Evolutionary conservation across 2,329 filamentous ascomycete species (phyloP), one percentile per base, ranked within the genome.

Genomic region (Aspergillus brunneoviolaceus): DNA sequence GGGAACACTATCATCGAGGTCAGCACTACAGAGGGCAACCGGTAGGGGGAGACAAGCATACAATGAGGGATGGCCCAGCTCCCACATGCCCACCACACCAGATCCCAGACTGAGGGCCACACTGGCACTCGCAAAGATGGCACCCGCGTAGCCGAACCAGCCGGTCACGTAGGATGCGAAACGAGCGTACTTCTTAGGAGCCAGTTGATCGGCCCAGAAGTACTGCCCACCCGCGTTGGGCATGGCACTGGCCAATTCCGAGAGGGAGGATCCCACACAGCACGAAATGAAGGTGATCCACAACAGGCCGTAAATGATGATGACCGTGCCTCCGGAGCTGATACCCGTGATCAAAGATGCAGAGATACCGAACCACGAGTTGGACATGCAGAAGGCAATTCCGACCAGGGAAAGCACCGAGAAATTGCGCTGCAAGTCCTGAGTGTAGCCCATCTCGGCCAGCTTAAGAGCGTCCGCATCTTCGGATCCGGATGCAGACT

Each of bases 71-170:
- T 85, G 80, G 12, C 74, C 72, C 57, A 85, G 67, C 64, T 83
- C 80, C 70, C 79, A 84, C 67, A 82, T 83, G 25, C 83, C 83
- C 49, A 84, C 78, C 45, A 78, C 64, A 2, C 78, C 82, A 64
- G 76, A 76, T 4, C 77, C 81, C 55, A 83, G 71, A 51, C 79
- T 79, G 51, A 84, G 67, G 3, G 81, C 79, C 19, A 84, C 80
- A 70, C 80, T 82, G 19, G 83, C 82, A 64, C 75, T 80, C 7
- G 82, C 84, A 62, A 84, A 85, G 57, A 85, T 79, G 23, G 78
- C 76, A 16, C 82, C 82, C n/a, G 81, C 80, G 77, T 81, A 85
- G 2, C 81, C 81, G 60, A 84, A 77, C 76, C 79, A 84, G 11
- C 80, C 81, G 1, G 79, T 82, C 52, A 80, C 56, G 58, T 82